These are phyloP conservation scores for Leccinum colubrinum DNA, from an alignment of 1,284 basidiomycete species.

Conservation along the genomic window DNA sequence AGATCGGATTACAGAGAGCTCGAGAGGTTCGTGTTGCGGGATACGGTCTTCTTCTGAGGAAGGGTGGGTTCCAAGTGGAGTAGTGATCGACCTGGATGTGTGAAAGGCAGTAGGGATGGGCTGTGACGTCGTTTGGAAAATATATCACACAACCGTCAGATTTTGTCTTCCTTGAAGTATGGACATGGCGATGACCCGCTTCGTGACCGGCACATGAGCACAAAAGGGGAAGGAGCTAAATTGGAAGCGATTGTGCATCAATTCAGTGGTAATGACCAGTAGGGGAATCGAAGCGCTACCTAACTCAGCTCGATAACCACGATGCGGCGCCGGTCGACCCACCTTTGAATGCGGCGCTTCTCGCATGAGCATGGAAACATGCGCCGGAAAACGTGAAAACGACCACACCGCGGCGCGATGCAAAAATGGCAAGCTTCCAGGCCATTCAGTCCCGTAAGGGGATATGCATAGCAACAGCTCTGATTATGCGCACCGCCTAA, in stretches of 20 bases:
- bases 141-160: background rate
- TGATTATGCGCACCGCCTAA: constrained; percentile 12
- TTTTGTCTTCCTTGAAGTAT: background rate
- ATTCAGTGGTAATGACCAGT: constrained; percentile 1
- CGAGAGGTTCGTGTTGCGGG: constrained; percentile 57
- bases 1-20: constrained; percentile 63
- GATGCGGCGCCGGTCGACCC: constrained; percentile 5
- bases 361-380: constrained; percentile 12
- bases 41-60: constrained; percentile 63
- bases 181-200: constrained; percentile 1
- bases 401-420: constrained; percentile 10
- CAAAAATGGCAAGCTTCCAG: constrained; percentile 5
- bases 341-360: constrained; percentile 8
- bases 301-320: constrained; percentile 15
- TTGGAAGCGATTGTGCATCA: constrained; percentile 9
- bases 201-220: constrained; percentile 2
- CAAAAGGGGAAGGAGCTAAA: constrained; percentile 3
- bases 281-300: constrained; percentile 8
- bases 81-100: constrained; percentile 1
- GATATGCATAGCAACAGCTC: constrained; percentile 14
- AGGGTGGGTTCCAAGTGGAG: background rate
- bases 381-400: constrained; percentile 9
- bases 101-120: background rate
- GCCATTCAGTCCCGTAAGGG: constrained; percentile 5
- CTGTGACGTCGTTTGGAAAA: constrained; percentile 6